A percentile compares a stretch with the other conserved stretches of the same genome.
These are phyloP conservation scores for Hura crepitans DNA, from an alignment of 441 rosid species.

Conservation along the genomic window DNA sequence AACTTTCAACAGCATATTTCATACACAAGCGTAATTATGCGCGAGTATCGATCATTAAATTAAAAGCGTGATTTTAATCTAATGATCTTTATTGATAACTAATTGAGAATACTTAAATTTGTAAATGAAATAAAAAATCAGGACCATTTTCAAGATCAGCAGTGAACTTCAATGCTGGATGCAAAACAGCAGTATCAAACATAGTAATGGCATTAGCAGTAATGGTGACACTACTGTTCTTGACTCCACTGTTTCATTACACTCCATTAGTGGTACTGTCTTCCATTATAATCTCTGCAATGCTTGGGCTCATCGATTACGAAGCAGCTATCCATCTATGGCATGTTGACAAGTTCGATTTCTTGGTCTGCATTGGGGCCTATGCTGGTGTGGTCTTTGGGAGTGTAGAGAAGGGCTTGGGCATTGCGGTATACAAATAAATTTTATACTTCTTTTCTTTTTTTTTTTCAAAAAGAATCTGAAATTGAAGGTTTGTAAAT, in stretches of 20 bases:
- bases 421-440: constrained; percentile 47
- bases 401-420: constrained; percentile 70
- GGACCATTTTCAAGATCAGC: constrained; percentile 97
- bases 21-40: too few relatives aligned
- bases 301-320: constrained; percentile 93
- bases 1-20: too few relatives aligned
- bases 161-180: constrained; percentile 93
- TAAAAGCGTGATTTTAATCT: too few relatives aligned
- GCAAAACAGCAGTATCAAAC: constrained; percentile 89
- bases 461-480: too few relatives aligned
- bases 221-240: constrained; percentile 68
- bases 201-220: constrained; percentile 84
- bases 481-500: too few relatives aligned
- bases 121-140: constrained; percentile 20
- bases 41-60: too few relatives aligned
- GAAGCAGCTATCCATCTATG: constrained; percentile 79
- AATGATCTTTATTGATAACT: too few relatives aligned
- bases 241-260: constrained; percentile 82
- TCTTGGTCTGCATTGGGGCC: constrained; percentile 69
- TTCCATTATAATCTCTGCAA: constrained; percentile 77
- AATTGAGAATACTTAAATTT: too few relatives aligned
- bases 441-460: background rate
- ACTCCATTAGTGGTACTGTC: constrained; percentile 90
- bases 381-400: constrained; percentile 77
- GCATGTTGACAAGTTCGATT: constrained; percentile 86